phyloP scores from a whole-genome alignment of 495 filamentous ascomycete species.

The Trichoderma virens region DNA sequence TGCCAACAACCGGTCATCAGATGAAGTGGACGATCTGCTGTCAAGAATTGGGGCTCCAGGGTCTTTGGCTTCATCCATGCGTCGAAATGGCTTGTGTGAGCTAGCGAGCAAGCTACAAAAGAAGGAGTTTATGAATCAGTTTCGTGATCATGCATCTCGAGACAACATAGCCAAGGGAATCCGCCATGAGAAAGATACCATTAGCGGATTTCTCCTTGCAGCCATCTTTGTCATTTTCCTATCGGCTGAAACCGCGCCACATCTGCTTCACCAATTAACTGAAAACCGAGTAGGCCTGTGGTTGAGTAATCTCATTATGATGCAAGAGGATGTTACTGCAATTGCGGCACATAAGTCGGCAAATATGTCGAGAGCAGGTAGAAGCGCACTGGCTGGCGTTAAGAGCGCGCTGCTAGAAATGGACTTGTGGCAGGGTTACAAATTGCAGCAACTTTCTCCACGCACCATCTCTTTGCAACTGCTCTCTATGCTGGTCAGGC shows the following conservation, averaged over 20 bases:
- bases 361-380: slow-evolving; percentile 62
- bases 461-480: slow-evolving; percentile 56
- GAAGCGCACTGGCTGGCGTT: slow-evolving; percentile 44
- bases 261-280: slow-evolving; percentile 43
- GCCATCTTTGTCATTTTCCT: slow-evolving; percentile 51
- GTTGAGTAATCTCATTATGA: slow-evolving; percentile 45
- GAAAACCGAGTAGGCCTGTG: slow-evolving; percentile 41
- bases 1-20: slow-evolving; percentile 69
- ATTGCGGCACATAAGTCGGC: slow-evolving; percentile 53
- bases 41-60: slow-evolving; percentile 66
- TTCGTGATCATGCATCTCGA: slow-evolving; percentile 68
- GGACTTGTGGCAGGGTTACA: slow-evolving; percentile 48
- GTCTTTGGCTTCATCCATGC: slow-evolving; percentile 37
- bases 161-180: slow-evolving; percentile 53
- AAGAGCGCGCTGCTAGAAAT: slow-evolving; percentile 39
- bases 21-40: slow-evolving; percentile 73
- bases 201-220: slow-evolving; percentile 51
- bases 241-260: slow-evolving; percentile 38
- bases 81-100: slow-evolving; percentile 51
- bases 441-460: slow-evolving; percentile 48
- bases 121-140: slow-evolving; percentile 56
- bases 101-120: slow-evolving; percentile 67
- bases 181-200: slow-evolving; percentile 42
- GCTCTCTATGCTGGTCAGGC: slow-evolving; percentile 51
- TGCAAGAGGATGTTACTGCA: slow-evolving; percentile 41